These are phyloP conservation scores for Nitzschia sp. DNA, from an alignment of 108 stramenopile species.

Conservation along the genomic window DNA sequence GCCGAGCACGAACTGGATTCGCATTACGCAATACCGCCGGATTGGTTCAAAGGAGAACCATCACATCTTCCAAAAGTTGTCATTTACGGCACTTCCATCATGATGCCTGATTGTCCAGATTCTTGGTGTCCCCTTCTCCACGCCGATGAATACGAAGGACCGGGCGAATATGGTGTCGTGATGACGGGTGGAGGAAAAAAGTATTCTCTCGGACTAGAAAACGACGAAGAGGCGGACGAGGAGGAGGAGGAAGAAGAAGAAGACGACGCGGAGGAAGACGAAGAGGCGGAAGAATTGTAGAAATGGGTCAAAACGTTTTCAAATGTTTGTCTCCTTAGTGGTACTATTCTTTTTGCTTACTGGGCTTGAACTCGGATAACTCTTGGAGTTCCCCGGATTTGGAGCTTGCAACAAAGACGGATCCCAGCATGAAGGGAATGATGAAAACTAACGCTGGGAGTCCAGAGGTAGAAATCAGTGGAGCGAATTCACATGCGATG, in stretches of 20 bases:
- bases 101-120: constrained; percentile 71
- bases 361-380: constrained; percentile 13
- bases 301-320: too few species aligned
- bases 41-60: constrained; percentile 39
- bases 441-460: constrained; percentile 54
- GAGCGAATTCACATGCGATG: constrained; percentile 42
- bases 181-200: constrained; percentile 38
- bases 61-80: constrained; percentile 36
- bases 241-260: neutral
- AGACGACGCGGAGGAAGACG: neutral
- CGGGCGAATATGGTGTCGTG: constrained; percentile 52
- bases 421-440: constrained; percentile 46
- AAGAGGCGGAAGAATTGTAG: constrained; percentile 14
- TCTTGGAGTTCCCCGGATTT: constrained; percentile 35
- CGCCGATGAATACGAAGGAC: constrained; percentile 32
- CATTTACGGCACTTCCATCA: constrained; percentile 53
- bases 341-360: neutral
- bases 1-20: constrained; percentile 51
- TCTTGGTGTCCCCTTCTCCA: constrained; percentile 35
- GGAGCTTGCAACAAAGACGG: constrained; percentile 23
- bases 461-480: constrained; percentile 41
- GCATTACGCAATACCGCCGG: constrained; percentile 56
- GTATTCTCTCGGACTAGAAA: constrained; percentile 34
- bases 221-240: constrained; percentile 11
- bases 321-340: too few species aligned